Percentiles rank a stretch among this genome's conserved stretches.
Evolutionary conservation across 2,329 filamentous ascomycete species (phyloP).

Genomic region (Diaporthe amygdali): DNA sequence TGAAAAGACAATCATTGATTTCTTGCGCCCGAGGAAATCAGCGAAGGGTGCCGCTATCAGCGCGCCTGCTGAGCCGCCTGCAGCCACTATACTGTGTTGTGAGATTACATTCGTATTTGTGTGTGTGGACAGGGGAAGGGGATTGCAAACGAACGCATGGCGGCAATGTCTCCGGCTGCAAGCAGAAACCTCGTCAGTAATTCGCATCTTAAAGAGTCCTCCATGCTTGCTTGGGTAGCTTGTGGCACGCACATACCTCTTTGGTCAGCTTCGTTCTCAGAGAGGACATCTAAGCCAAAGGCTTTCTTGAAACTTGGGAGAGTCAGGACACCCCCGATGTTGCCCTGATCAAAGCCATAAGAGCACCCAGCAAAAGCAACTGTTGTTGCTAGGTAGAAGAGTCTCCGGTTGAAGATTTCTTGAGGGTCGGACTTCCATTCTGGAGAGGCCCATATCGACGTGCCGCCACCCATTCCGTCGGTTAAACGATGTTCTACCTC

Average conservation of each 20-base stretch:
- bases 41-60: constrained; percentile 38
- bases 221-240: not conserved
- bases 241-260: constrained; percentile 18
- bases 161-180: constrained; percentile 37
- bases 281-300: constrained; percentile 39
- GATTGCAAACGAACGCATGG: constrained; percentile 34
- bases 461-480: constrained; percentile 41
- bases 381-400: constrained; percentile 38
- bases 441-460: constrained; percentile 42
- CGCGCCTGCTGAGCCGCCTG: constrained; percentile 40
- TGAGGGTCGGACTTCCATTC: constrained; percentile 42
- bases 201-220: no score
- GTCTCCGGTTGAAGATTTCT: constrained; percentile 42
- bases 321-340: constrained; percentile 44
- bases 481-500: not conserved
- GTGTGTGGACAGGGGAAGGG: no score
- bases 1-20: constrained; percentile 35
- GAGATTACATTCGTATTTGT: not conserved
- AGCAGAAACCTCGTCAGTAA: not conserved
- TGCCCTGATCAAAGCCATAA: constrained; percentile 45
- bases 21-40: constrained; percentile 17
- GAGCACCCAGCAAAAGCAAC: constrained; percentile 43
- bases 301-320: constrained; percentile 41
- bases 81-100: constrained; percentile 22
- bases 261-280: constrained; percentile 33